Evolutionary conservation across 129 eudicot genomes (phyloP).

Genomic region (Saussurea involucrata): DNA sequence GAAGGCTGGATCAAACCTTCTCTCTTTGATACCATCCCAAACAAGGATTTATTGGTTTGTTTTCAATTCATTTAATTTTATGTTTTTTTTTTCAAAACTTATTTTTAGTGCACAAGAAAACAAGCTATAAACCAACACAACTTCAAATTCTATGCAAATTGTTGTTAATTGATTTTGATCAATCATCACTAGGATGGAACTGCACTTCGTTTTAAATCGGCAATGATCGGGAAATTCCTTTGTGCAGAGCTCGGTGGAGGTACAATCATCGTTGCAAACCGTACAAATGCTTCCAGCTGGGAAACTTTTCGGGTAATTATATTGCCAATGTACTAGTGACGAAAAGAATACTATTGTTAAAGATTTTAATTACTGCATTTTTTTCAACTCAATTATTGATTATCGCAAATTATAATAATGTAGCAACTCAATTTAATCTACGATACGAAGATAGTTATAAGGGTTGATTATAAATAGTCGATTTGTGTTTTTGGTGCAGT

Average conservation of each 20-base stretch:
- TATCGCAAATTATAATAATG: background rate
- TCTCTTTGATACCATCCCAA: slow-evolving; percentile 69
- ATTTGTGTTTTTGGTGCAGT: slow-evolving; percentile 23
- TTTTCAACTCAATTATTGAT: background rate
- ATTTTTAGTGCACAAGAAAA: background rate
- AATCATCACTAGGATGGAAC: slow-evolving; percentile 61
- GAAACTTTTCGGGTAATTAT: slow-evolving; percentile 60
- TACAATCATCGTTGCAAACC: slow-evolving; percentile 55
- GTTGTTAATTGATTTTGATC: background rate
- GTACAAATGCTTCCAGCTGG: slow-evolving; percentile 71
- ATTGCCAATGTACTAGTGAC: too few species aligned
- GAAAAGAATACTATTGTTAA: background rate
- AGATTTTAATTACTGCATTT: too few species aligned
- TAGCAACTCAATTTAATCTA: background rate
- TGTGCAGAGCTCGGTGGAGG: slow-evolving; percentile 85
- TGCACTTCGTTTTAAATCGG: slow-evolving; percentile 57
- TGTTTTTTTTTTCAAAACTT: too few species aligned
- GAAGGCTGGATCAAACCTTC: slow-evolving; percentile 92
- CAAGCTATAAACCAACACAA: background rate
- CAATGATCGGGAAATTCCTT: slow-evolving; percentile 46
- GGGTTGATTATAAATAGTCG: background rate
- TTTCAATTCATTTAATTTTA: too few species aligned
- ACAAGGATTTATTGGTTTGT: slow-evolving; percentile 67
- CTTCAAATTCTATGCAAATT: background rate
- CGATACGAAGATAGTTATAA: background rate